Conservation (phyloP, 352 stramenopile genomes). For the Elongisporangium undulatum region DNA sequence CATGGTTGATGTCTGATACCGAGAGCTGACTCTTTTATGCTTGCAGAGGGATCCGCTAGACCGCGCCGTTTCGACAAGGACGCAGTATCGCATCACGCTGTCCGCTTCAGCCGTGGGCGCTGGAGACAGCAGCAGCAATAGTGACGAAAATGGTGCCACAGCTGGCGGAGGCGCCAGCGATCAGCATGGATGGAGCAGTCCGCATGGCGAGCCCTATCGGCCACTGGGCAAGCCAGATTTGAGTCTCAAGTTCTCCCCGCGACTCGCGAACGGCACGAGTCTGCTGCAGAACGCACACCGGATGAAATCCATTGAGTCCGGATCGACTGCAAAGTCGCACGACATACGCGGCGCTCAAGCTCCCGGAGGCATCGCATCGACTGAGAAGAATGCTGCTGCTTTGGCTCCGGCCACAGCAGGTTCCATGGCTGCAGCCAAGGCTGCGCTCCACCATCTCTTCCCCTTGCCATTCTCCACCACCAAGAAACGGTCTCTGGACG, state of each 20-base stretch:
- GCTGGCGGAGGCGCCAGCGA: slow-evolving; percentile 2
- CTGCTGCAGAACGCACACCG: slow-evolving; percentile 31
- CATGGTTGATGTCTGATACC: not conserved
- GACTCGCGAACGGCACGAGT: slow-evolving; percentile 28
- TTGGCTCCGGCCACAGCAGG: not conserved
- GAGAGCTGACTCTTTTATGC: not conserved
- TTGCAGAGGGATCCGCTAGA: slow-evolving; percentile 14
- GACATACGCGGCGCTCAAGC: slow-evolving; percentile 7
- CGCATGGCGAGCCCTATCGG: slow-evolving; percentile 62
- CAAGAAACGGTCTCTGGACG: slow-evolving; percentile 31
- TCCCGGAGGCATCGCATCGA: not conserved
- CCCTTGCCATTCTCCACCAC: slow-evolving; percentile 24
- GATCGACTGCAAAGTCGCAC: slow-evolving; percentile 11
- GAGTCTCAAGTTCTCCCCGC: slow-evolving; percentile 59
- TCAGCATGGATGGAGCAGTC: slow-evolving; percentile 60
- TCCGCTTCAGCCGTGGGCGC: slow-evolving; percentile 1
- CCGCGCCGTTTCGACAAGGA: slow-evolving; percentile 47
- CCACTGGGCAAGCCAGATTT: slow-evolving; percentile 65
- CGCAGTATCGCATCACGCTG: slow-evolving; percentile 49
- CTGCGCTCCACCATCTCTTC: slow-evolving; percentile 25
- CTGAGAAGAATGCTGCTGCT: not conserved
- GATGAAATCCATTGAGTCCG: slow-evolving; percentile 15
- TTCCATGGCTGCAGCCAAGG: slow-evolving; percentile 4
- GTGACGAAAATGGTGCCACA: slow-evolving; percentile 1
- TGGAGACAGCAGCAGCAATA: not conserved